Base-by-base conservation (phyloP, 31 red algal genomes). In the Asparagopsis taxiformis region DNA sequence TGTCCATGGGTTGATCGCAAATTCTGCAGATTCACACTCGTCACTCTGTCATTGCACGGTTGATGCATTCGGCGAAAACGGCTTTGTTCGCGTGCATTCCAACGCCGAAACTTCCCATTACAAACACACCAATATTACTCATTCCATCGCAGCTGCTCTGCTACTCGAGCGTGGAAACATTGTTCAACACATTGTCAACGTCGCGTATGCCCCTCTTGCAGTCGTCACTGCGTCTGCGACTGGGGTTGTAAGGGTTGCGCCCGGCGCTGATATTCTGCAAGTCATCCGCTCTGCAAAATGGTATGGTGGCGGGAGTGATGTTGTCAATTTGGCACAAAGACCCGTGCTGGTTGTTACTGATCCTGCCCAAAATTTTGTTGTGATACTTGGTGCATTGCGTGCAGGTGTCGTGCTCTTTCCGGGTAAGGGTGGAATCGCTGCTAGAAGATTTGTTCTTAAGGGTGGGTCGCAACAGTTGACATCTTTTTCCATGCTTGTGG, bases 361-460 rank as follows among this genome's bases (percentile, higher is more conserved):
- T 25, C 7, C 5, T 25, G 22, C 21, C 22, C 19, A 24, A 6
- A 19, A 35, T 17, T 72, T 72, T 55, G 22, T 72, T 3, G 68
- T 72, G 11, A 3, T 72, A 9, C 21, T 72, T 13, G 68, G 68
- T 6, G 21, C 36, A n/a, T 54, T 72, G 25, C 43, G 68, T 8
- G 68, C 44, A 3, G 68, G 68, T 3, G 33, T 72, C 49, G 51
- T 72, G 9, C 24, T 72, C 13, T 72, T 26, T 51, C 21, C 44
- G 11, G 46, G 23, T 22, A 33, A 72, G 10, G 8, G 30, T 29
- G 19, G 15, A 15, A 2, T 72, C 3, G 3, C 8, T 3, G 43
- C 50, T 4, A 20, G 24, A 13, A 31, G 49, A n/a, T 72, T 72
- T 55, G 51, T 51, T 26, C 10, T 72, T 15, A 72, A 72, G 24